Evolutionary conservation across 2,329 filamentous ascomycete species (phyloP).

Genomic region (Xylariaceae sp.): DNA sequence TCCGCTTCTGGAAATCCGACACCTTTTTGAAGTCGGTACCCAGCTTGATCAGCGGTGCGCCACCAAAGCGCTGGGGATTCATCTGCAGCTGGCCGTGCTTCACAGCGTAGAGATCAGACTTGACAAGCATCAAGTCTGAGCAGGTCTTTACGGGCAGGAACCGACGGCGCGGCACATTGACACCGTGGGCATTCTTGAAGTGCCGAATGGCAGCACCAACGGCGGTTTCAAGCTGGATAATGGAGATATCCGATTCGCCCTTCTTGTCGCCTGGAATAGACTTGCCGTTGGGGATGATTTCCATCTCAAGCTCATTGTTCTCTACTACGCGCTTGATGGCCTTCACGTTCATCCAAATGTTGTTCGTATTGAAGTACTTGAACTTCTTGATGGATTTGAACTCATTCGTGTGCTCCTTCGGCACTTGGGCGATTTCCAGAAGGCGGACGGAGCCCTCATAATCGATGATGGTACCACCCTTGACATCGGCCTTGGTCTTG

Average conservation of each 20-base stretch:
- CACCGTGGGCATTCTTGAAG: constrained; percentile 97
- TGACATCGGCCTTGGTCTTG: constrained; percentile 99
- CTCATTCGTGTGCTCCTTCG: constrained; percentile 99
- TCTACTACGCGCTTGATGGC: constrained; percentile 98
- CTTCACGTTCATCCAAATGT: constrained; percentile 98
- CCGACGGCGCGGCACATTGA: constrained; percentile 94
- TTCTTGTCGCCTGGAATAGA: constrained; percentile 98
- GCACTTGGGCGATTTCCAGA: constrained; percentile 97
- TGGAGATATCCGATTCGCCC: constrained; percentile 96
- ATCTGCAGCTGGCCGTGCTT: constrained; percentile 98
- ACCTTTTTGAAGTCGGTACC: constrained; percentile 99
- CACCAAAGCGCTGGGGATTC: constrained; percentile 92
- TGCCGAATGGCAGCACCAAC: constrained; percentile 98
- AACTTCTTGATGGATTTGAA: constrained; percentile 99
- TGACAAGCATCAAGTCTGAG: constrained; percentile 98
- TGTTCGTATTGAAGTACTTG: constrained; percentile 99
- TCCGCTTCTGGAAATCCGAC: constrained; percentile 87
- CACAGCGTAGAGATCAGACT: constrained; percentile 97
- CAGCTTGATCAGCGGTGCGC: constrained; percentile 96
- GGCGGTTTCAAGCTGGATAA: constrained; percentile 96
- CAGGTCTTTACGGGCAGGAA: constrained; percentile 99
- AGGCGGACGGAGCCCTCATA: constrained; percentile 96
- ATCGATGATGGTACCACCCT: constrained; percentile 99
- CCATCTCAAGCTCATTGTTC: constrained; percentile 97
- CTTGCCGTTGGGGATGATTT: constrained; percentile 99